Percentiles rank a stretch among this genome's conserved stretches.
These are phyloP conservation scores for Truncatella angustata DNA, from an alignment of 2,329 filamentous ascomycete genomes.

Conservation along the genomic window DNA sequence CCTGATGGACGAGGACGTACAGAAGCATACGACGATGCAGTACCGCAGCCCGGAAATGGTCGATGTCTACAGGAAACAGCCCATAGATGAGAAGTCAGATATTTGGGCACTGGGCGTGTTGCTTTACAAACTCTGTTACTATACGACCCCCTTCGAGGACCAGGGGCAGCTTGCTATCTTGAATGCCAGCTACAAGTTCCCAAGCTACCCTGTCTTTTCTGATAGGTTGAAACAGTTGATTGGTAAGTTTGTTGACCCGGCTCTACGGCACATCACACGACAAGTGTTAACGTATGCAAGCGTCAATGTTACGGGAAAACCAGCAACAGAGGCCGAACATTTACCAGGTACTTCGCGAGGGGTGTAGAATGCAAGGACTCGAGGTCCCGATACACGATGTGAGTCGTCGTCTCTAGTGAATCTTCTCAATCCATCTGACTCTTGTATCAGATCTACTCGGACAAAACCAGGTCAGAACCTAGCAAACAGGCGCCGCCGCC, in stretches of 20 bases:
- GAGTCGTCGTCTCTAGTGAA: slow-evolving; percentile 31
- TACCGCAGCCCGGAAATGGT: slow-evolving; percentile 99
- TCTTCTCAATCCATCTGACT: slow-evolving; percentile 10
- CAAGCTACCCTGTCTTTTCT: slow-evolving; percentile 84
- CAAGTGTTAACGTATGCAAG: slow-evolving; percentile 41
- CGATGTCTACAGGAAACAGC: slow-evolving; percentile 93
- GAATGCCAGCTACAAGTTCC: slow-evolving; percentile 92
- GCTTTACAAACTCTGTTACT: slow-evolving; percentile 97
- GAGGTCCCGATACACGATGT: slow-evolving; percentile 88
- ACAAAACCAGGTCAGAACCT: slow-evolving; percentile 62
- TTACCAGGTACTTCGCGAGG: slow-evolving; percentile 86
- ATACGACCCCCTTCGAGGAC: slow-evolving; percentile 97
- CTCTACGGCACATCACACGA: slow-evolving; percentile 1
- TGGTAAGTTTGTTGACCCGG: slow-evolving; percentile 56
- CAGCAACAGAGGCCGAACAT: slow-evolving; percentile 82
- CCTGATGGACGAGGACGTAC: slow-evolving; percentile 92
- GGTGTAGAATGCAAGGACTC: slow-evolving; percentile 83
- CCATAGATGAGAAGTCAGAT: slow-evolving; percentile 97
- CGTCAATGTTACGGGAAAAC: slow-evolving; percentile 85
- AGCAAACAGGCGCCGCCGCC: slow-evolving; percentile 51
- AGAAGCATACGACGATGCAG: slow-evolving; percentile 94
- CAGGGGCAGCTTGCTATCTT: slow-evolving; percentile 96
- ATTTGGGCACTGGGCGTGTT: slow-evolving; percentile 96
- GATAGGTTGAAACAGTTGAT: slow-evolving; percentile 87
- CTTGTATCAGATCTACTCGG: slow-evolving; percentile 68